Evolutionary conservation across 805 yeast species (phyloP).

Genomic region (Hanseniaspora jakobsenii): DNA sequence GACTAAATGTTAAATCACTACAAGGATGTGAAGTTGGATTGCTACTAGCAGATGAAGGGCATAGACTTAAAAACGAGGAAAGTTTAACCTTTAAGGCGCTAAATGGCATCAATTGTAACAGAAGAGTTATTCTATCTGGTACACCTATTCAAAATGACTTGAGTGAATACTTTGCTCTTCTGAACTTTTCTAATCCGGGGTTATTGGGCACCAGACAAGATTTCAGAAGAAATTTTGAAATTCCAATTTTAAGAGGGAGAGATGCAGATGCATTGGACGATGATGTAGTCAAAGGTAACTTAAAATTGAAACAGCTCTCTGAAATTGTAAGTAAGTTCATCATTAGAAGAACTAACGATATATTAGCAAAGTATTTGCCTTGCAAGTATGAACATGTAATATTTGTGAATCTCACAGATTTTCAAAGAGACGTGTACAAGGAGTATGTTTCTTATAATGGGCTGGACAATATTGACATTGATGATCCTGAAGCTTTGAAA

Average conservation of each 20-base stretch:
- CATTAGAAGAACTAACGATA: conserved; percentile 90
- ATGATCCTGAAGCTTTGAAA: conserved; percentile 22
- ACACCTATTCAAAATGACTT: conserved; percentile 95
- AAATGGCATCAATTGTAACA: conserved; percentile 66
- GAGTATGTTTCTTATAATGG: conserved; percentile 72
- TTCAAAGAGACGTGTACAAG: conserved; percentile 60
- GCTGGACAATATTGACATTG: conserved; percentile 50
- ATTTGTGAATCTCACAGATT: conserved; percentile 71
- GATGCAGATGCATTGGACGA: conserved; percentile 80
- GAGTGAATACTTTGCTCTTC: conserved; percentile 80
- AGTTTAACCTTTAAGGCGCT: conserved; percentile 82
- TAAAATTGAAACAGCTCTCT: conserved; percentile 57
- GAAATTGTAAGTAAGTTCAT: conserved; percentile 75
- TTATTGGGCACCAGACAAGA: conserved; percentile 72
- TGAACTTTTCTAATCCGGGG: conserved; percentile 91
- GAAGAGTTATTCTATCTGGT: conserved; percentile 88
- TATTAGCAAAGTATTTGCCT: conserved; percentile 84
- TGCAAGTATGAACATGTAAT: conserved; percentile 94
- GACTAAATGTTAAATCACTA: conserved; percentile 70
- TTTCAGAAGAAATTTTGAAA: conserved; percentile 74
- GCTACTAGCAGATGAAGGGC: conserved; percentile 78
- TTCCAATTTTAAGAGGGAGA: conserved; percentile 67
- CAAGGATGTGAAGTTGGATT: conserved; percentile 73
- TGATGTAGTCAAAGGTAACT: conserved; percentile 58
- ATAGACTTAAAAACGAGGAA: conserved; percentile 75